Base-by-base conservation (phyloP, 2,329 filamentous ascomycete genomes). In the Leptoxyphium fumago region DNA sequence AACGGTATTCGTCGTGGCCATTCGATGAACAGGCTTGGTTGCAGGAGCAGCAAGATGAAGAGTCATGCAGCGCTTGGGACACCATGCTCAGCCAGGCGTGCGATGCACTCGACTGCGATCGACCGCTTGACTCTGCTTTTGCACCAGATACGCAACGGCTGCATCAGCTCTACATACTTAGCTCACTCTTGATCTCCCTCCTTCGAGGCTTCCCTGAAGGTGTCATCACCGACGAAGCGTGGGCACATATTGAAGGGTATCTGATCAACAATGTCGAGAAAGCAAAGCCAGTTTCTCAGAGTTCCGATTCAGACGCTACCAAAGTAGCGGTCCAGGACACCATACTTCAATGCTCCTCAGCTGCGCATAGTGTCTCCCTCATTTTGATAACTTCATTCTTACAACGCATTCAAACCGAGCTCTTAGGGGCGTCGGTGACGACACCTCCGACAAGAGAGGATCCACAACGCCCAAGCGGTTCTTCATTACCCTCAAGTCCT, bases 361-460 rank as follows among this genome's bases (percentile, higher is more conserved):
- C 81, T 41, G 32, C 32, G 13, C 82, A 94, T 63, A 91, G 86
- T 57, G 88, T 94, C 44, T 82, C 83, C 0, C 94, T 95, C 56
- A 83, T 94, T 2, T 87, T 95, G 50, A 67, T 95, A 13, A 85
- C 82, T 0, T 79, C 84, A 8, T 88, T 87, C 63, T 70, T 95
- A 10, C 70, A 71, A 17, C 70, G 72, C 10, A 69, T 82, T 32
- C 64, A 71, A 26, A 66, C 67, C 29, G 77, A 81, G 53, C 61
- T 79, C 6, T 9, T 36, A 9, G 32, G 32, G 5, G 32, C 32
- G 4, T 36, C 32, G 11, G 15, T 36, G 15, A 15, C 32, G 9
- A 13, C 15, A 36, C 11, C 13, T 15, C 11, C 5, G 9, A 36
- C 5, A 5, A 15, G 9, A 15, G 13, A 15, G 15, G 13, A 36